Evolutionary conservation across 352 stramenopile species (phyloP).

Genomic region (Saprolegnia parasitica): DNA sequence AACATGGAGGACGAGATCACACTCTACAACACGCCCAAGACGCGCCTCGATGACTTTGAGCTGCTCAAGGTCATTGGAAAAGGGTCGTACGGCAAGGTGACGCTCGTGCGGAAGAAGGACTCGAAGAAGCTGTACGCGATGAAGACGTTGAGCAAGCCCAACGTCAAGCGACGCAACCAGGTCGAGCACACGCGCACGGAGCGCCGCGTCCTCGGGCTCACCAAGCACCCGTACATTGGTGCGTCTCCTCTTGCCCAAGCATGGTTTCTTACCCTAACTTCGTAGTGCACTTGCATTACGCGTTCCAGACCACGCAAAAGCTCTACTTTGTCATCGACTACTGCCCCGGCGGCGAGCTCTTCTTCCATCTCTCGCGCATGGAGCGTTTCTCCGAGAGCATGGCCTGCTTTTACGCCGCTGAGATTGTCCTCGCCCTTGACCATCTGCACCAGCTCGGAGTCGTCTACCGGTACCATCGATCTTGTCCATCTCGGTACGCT

Average conservation of each 20-base stretch:
- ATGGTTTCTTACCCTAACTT: constrained; percentile 8
- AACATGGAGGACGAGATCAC: constrained; percentile 39
- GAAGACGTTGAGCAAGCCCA: constrained; percentile 89
- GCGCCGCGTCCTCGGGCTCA: constrained; percentile 74
- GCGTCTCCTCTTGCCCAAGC: constrained; percentile 37
- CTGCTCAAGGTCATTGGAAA: constrained; percentile 90
- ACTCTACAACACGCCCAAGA: constrained; percentile 86
- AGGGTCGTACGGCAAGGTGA: constrained; percentile 89
- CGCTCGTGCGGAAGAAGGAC: constrained; percentile 81
- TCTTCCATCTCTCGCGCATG: constrained; percentile 86
- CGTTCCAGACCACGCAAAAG: constrained; percentile 88
- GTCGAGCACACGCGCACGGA: constrained; percentile 82
- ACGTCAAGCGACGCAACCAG: constrained; percentile 82
- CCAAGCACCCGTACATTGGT: constrained; percentile 89
- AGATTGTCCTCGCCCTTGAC: constrained; percentile 85
- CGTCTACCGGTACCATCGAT: constrained; percentile 61
- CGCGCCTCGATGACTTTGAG: constrained; percentile 88
- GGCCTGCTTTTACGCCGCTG: constrained; percentile 88
- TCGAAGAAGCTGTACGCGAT: constrained; percentile 72
- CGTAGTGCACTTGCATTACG: constrained; percentile 82
- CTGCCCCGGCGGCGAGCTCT: constrained; percentile 86
- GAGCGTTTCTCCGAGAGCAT: constrained; percentile 86
- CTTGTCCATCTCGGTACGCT: not conserved
- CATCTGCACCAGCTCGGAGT: constrained; percentile 86
- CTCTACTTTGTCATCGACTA: constrained; percentile 91